Base-by-base conservation (phyloP, 1,284 basidiomycete genomes). In the Sanghuangporus sanghuang region DNA sequence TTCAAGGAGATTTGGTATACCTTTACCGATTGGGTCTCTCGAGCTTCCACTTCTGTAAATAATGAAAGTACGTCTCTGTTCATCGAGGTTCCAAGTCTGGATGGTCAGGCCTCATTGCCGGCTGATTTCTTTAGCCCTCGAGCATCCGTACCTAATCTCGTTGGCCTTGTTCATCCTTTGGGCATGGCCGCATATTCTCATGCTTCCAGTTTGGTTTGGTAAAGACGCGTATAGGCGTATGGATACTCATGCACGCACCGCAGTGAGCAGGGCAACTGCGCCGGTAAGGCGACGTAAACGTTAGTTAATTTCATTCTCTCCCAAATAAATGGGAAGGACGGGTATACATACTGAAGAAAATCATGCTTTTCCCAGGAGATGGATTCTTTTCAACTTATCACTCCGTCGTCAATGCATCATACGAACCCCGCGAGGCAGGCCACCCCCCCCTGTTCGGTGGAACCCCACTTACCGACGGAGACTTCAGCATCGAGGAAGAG, bases 151-250 rank as follows among this genome's bases (percentile, higher is more conserved):
- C 14, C 57, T 57, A 5, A 63, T 61, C 14, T 44, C 65, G 18
- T 53, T 66, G 35, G 65, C 65, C 14, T 44, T 66, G 32, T 27
- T 63, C 54, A 44, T 66, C 16, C 38, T 66, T 11, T 63, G 57
- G 53, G 65, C 65, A 56, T 66, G 58, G 57, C 65, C 65, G 36
- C 65, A 66, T 21, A 32, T 66, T 18, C 58, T 66, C 12, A 61
- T 60, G 61, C 65, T 66, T 35, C 65, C 65, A 14, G 53, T 66
- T 6, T 66, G 62, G 65, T 66, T 66, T 38, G 40, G 57, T 14
- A 59, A 44, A 32, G 65, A 66, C 36, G 65, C 65, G 1, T 62
- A 54, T 23, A 57, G 65, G 23, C 46, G 62, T 9, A 57, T 63
- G 62, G 65, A 66, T 27, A 44, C 49, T 7, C 65, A 66, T 40